Percentiles rank a stretch among this genome's conserved stretches.
Evolutionary conservation across 768 basidiomycete species (phyloP).

Genomic region (Daedalea quercina): DNA sequence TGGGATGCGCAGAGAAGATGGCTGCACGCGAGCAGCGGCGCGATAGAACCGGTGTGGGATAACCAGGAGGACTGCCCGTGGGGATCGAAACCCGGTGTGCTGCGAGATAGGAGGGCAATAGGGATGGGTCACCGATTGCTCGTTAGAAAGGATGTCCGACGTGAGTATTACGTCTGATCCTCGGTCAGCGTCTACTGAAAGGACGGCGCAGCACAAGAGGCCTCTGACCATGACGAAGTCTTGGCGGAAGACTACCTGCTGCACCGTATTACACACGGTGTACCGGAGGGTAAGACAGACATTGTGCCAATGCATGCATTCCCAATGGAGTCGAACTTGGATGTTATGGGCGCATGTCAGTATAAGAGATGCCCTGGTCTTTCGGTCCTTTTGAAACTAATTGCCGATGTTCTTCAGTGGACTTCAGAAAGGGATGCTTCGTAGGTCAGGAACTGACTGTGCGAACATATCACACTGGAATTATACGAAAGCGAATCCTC

Average conservation of each 20-base stretch:
- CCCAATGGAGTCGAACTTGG: conserved; percentile 93
- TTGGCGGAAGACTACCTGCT: conserved; percentile 56
- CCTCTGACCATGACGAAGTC: conserved; percentile 48
- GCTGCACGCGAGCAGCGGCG: conserved; percentile 62
- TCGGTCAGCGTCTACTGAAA: conserved; percentile 4
- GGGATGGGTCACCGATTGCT: conserved; percentile 78
- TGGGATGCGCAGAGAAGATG: conserved; percentile 40
- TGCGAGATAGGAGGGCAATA: conserved; percentile 61
- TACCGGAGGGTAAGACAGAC: conserved; percentile 82
- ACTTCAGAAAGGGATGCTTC: conserved; percentile 97
- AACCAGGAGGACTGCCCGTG: conserved; percentile 44
- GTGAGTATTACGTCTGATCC: conserved; percentile 49
- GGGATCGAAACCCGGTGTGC: conserved; percentile 44
- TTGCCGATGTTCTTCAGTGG: conserved; percentile 44
- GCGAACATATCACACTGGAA: conserved; percentile 91
- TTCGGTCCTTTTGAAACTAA: conserved; percentile 5
- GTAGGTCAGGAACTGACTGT: conserved; percentile 97
- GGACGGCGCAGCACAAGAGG: conserved; percentile 39
- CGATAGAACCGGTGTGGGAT: conserved; percentile 72
- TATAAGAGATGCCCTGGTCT: conserved; percentile 9
- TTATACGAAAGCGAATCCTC: conserved; percentile 82
- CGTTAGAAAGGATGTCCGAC: conserved; percentile 59
- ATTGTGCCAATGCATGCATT: conserved; percentile 73
- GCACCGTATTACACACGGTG: conserved; percentile 75
- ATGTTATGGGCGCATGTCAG: conserved; percentile 90